These are phyloP conservation scores for Sclerotinia subarctica DNA, from an alignment of 2,329 filamentous ascomycete species.

Conservation along the genomic window DNA sequence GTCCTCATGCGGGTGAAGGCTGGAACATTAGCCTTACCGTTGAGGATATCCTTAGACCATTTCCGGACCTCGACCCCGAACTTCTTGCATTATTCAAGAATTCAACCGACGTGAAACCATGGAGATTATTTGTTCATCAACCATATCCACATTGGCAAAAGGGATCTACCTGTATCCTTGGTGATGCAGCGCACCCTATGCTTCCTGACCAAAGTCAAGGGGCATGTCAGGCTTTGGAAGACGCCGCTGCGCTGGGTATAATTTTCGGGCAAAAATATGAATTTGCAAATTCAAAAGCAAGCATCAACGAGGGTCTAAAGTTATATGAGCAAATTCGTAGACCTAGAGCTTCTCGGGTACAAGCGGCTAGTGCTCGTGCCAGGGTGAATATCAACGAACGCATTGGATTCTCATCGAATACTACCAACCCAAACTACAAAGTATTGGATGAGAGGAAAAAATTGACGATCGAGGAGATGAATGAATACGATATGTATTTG, in stretches of 20 bases:
- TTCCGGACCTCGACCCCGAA: conserved; percentile 53
- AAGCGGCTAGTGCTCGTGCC: conserved; percentile 54
- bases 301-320: conserved; percentile 42
- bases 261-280: conserved; percentile 31
- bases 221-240: conserved; percentile 46
- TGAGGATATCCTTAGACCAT: conserved; percentile 59
- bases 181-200: conserved; percentile 66
- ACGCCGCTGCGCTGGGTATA: conserved; percentile 40
- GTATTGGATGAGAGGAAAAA: conserved; percentile 58
- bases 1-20: conserved; percentile 33
- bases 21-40: conserved; percentile 40
- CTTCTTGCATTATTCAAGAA: conserved; percentile 32
- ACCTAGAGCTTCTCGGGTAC: conserved; percentile 53
- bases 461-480: conserved; percentile 67
- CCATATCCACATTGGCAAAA: conserved; percentile 57
- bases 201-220: conserved; percentile 68
- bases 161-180: conserved; percentile 53
- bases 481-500: conserved; percentile 58
- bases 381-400: conserved; percentile 57
- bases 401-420: conserved; percentile 40
- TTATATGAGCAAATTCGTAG: conserved; percentile 50
- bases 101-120: conserved; percentile 36
- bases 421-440: conserved; percentile 50
- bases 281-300: conserved; percentile 18
- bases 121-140: conserved; percentile 46